Evolutionary conservation across 1,284 basidiomycete species (phyloP).

Genomic region (Cryptococcus maquisensis): DNA sequence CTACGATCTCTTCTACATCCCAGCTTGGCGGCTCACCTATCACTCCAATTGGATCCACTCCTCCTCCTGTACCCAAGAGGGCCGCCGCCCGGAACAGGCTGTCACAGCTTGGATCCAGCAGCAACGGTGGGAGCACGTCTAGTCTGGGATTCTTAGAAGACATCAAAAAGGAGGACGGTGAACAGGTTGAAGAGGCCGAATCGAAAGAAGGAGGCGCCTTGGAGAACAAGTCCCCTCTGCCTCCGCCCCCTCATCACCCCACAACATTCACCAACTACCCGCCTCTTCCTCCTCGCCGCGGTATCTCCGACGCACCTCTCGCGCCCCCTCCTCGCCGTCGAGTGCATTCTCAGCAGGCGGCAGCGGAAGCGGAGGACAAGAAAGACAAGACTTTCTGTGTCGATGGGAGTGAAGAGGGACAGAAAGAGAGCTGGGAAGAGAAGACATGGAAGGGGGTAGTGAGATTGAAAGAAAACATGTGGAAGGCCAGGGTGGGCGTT

Average conservation of each 20-base stretch:
- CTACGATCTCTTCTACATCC: background rate
- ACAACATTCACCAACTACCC: background rate
- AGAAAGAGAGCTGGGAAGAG: conserved; percentile 78
- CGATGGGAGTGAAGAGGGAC: conserved; percentile 15
- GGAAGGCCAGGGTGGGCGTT: conserved; percentile 75
- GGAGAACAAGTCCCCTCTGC: background rate
- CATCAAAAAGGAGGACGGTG: background rate
- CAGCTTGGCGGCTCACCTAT: no score
- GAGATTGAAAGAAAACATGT: conserved; percentile 80
- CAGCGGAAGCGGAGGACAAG: conserved; percentile 14
- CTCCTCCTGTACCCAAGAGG: conserved; percentile 34
- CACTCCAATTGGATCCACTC: conserved; percentile 4
- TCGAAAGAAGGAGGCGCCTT: background rate
- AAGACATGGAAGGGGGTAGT: conserved; percentile 80
- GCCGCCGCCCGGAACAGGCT: conserved; percentile 24
- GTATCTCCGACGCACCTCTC: background rate
- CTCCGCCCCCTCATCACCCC: background rate
- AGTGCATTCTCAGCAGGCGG: conserved; percentile 26
- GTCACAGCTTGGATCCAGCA: conserved; percentile 9
- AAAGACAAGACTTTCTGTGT: conserved; percentile 10
- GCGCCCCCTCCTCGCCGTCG: background rate
- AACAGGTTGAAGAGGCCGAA: background rate
- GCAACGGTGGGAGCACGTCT: conserved; percentile 2
- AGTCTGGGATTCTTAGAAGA: conserved; percentile 1
- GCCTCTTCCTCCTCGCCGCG: background rate